Conservation (phyloP, 768 basidiomycete genomes). For the Russula earlei region DNA sequence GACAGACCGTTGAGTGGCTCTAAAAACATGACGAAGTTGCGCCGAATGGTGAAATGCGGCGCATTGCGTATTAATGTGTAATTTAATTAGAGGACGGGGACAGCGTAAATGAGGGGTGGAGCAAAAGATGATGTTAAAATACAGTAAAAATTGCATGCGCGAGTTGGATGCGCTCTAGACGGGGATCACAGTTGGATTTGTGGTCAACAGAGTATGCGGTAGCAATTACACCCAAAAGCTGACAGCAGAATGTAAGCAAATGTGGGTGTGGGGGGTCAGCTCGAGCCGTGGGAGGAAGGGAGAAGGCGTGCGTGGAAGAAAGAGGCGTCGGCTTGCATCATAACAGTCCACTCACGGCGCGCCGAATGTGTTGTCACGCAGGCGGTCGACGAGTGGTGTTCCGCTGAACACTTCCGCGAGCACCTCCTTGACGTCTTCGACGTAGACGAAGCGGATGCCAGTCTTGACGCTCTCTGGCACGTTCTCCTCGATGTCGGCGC, state of each 20-base stretch:
- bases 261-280: background rate
- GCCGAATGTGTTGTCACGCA: slow-evolving; percentile 63
- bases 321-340: background rate
- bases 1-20: slow-evolving; percentile 29
- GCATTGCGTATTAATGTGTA: slow-evolving; percentile 3
- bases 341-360: background rate
- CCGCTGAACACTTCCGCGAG: slow-evolving; percentile 78
- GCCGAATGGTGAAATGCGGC: background rate
- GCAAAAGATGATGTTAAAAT: slow-evolving; percentile 2
- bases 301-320: too few species aligned
- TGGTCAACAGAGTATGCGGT: slow-evolving; percentile 1
- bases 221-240: slow-evolving; percentile 3
- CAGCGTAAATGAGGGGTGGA: slow-evolving; percentile 13
- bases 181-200: slow-evolving; percentile 9
- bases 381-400: slow-evolving; percentile 46
- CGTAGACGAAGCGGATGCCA: slow-evolving; percentile 91
- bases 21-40: slow-evolving; percentile 11
- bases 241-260: background rate
- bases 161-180: slow-evolving; percentile 13
- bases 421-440: slow-evolving; percentile 87
- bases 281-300: too few species aligned
- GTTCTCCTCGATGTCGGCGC: slow-evolving; percentile 94
- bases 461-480: slow-evolving; percentile 93
- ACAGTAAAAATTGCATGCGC: slow-evolving; percentile 17
- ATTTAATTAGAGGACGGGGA: background rate